Evolutionary conservation across 495 filamentous ascomycete species (phyloP), one percentile per base, ranked within the genome.

Genomic region (Amorphotheca resinae): DNA sequence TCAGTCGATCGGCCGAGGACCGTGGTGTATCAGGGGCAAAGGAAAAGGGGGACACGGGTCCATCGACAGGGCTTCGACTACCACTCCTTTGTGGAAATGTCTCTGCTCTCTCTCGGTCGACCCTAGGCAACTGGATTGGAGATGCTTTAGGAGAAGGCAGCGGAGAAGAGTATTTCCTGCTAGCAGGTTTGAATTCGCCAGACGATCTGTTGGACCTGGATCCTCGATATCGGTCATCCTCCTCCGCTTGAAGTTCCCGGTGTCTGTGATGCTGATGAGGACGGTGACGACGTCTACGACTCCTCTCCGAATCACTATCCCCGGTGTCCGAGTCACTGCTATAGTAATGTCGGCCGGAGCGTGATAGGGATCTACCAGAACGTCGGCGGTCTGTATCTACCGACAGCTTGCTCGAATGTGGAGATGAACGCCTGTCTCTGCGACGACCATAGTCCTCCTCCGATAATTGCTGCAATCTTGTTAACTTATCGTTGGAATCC

Each of bases 101-200:
- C 2, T 48, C 43, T n/a, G 41, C 38, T 16, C 46, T 41, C 14
- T 52, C 52, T 31, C 45, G 44, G 9, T 39, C 49, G 2, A 11
- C 39, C 30, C 28, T 33, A 18, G 45, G 41, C 9, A 48, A 22
- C 22, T 46, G 44, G 28, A 42, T 53, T 20, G 50, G 50, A 1
- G 50, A 53, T 23, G 42, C 38, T 33, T 49, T 48, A 22, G 54
- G 54, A 22, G 54, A 56, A 25, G 45, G 36, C n/a, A 53, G 21
- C 2, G 54, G 54, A 33, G 54, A 50, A 16, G 48, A 25, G 4
- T 26, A 8, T 28, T 28, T 28, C 17, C 45, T 39, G 21, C 45
- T 47, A 3, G 9, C 26, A 32, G 37, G 26, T 22, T 47, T 55
- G 9, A 16, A 20, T 14, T 48, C 45, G 9, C 43, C 16, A 2